Evolutionary conservation across 1,139 yeast genomes (phyloP).

Genomic region (Nakaseomyces kungkrabaensis): DNA sequence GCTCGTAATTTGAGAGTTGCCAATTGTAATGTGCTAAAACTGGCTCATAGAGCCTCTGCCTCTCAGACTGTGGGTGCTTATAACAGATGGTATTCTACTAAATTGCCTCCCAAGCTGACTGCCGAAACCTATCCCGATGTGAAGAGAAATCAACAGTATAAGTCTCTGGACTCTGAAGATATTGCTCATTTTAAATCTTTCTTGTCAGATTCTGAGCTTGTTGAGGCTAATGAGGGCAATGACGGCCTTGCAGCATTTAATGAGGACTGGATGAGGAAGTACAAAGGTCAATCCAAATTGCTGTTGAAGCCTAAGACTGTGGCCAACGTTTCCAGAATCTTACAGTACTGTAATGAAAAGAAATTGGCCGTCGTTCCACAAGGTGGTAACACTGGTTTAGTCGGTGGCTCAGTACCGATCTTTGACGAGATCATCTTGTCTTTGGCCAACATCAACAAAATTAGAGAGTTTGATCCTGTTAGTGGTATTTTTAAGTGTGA

Average conservation of each 20-base stretch:
- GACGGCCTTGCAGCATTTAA: conserved; percentile 54
- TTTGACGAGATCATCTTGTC: conserved; percentile 83
- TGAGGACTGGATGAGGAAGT: conserved; percentile 96
- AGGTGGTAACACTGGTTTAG: conserved; percentile 95
- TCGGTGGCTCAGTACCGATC: conserved; percentile 89
- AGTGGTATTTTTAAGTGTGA: conserved; percentile 84
- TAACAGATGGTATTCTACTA: conserved; percentile 1
- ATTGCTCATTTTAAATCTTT: conserved; percentile 52
- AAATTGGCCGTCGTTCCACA: conserved; percentile 87
- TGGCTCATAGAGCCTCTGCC: neutral
- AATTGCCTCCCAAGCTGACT: conserved; percentile 32
- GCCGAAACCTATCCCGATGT: conserved; percentile 54
- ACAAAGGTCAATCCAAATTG: conserved; percentile 73
- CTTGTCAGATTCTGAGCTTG: conserved; percentile 40
- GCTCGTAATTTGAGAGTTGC: neutral
- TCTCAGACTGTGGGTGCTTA: neutral
- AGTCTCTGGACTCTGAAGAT: conserved; percentile 45
- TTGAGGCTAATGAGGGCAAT: conserved; percentile 37
- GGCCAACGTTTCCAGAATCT: conserved; percentile 64
- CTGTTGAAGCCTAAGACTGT: conserved; percentile 80
- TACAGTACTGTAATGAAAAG: conserved; percentile 73
- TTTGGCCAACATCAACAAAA: conserved; percentile 59
- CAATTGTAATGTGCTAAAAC: neutral
- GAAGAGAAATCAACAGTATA: conserved; percentile 37
- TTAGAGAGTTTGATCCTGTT: conserved; percentile 70